Base-by-base conservation (phyloP, 495 filamentous ascomycete species). In the Astrocystis sublimbata region DNA sequence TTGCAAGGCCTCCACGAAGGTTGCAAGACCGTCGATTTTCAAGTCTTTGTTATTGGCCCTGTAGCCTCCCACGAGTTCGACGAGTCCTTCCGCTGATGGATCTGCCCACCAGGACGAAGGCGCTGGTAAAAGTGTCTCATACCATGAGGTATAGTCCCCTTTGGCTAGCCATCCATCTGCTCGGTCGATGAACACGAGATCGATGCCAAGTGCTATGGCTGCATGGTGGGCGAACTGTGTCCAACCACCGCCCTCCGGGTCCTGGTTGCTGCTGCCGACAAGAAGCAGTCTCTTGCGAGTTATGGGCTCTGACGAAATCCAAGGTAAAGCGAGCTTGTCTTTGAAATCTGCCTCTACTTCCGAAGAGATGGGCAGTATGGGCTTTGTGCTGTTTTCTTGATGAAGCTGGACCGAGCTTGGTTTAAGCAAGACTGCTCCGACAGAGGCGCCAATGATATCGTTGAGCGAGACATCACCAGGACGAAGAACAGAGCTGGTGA, bases 141-240 rank as follows among this genome's bases (percentile, higher is more conserved):
- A 77, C 62, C 66, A 73, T 51, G 72, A 62, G 10, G 57, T 64
- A 55, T 75, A 77, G 13, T 75, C 65, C 6, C 65, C 58, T 6
- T 62, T 63, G 65, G 77, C 68, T 21, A 84, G 64, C 81, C 81
- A 83, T 54, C 82, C 76, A 1, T 79, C 78, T 2, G 72, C 66
- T 6, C 76, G 70, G 49, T 83, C 80, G 21, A 84, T 61, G 23
- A 83, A 71, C 6, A 83, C 73, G 0, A 84, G 67, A 7, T 75
- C 69, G 26, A 83, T 75, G 2, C 76, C 74, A 0, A 84, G 73
- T 2, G 73, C 75, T 9, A 50, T 61, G 8, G 81, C 79, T 4
- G 78, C 78, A 33, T 62, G 58, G 42, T 72, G 77, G 3, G 72
- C 66, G 19, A 68, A 75, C 33, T 63, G 54, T n/a, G 64, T 65